A percentile compares a stretch with the other conserved stretches of the same genome.
Evolutionary conservation across 2,329 filamentous ascomycete genomes (phyloP).

Genomic region (Pezicula radicicola): DNA sequence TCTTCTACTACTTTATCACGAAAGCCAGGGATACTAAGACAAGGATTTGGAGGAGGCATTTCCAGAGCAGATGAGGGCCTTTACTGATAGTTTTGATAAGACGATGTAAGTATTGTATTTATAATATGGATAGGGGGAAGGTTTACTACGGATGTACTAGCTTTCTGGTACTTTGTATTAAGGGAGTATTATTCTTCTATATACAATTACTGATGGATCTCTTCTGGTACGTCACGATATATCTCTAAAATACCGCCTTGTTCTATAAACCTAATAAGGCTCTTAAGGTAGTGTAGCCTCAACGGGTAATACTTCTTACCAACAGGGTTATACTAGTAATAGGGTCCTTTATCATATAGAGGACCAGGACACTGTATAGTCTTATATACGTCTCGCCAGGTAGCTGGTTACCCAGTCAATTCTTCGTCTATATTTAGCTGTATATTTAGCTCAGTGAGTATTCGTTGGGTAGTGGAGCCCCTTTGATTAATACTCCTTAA

Average conservation of each 20-base stretch:
- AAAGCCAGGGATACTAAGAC: conserved; percentile 19
- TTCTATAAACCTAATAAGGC: conserved; percentile 25
- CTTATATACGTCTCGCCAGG: conserved; percentile 29
- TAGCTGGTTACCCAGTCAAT: conserved; percentile 19
- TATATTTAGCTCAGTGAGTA: conserved; percentile 22
- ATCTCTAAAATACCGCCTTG: conserved; percentile 19
- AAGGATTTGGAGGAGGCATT: conserved; percentile 5
- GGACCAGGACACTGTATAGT: conserved; percentile 27
- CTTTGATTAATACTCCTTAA: conserved; percentile 7
- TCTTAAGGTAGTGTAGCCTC: conserved; percentile 25
- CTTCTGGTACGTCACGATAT: conserved; percentile 28
- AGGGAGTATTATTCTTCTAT: conserved; percentile 26
- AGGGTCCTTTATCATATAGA: conserved; percentile 23
- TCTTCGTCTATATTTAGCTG: conserved; percentile 23
- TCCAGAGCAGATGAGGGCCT: conserved; percentile 4
- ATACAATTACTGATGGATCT: conserved; percentile 30
- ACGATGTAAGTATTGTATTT: conserved; percentile 15
- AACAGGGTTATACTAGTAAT: conserved; percentile 31
- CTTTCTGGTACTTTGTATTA: conserved; percentile 2
- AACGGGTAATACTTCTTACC: conserved; percentile 32
- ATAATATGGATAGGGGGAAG: conserved; percentile 19
- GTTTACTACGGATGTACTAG: conserved; percentile 6
- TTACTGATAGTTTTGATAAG: conserved; percentile 6
- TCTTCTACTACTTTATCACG: conserved; percentile 19
- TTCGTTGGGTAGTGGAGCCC: conserved; percentile 19